phyloP scores from a whole-genome alignment of 2,329 filamentous ascomycete genomes.

The Ambrosiella xylebori region DNA sequence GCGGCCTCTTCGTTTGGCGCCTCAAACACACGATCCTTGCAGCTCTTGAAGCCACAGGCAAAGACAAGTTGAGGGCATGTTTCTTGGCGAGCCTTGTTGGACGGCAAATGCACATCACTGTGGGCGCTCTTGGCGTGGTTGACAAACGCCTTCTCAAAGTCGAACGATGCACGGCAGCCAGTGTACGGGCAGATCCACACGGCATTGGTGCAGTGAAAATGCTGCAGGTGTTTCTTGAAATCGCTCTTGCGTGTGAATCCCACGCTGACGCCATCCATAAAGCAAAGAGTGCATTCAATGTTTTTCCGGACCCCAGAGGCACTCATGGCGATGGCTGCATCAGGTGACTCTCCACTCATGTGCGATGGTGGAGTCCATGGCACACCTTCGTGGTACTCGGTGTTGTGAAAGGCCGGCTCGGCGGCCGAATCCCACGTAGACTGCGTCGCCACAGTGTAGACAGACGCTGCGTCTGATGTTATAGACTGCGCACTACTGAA shows the following conservation, averaged over 20 bases:
- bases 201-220: constrained; percentile 28
- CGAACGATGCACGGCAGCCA: constrained; percentile 26
- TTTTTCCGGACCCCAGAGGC: constrained; percentile 16
- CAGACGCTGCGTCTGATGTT: constrained; percentile 19
- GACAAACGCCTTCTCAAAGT: constrained; percentile 28
- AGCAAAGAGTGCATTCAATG: constrained; percentile 28
- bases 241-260: constrained; percentile 30
- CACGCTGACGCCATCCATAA: constrained; percentile 27
- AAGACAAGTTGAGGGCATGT: constrained; percentile 28
- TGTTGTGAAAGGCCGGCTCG: constrained; percentile 9
- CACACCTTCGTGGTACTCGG: constrained; percentile 6
- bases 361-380: constrained; percentile 11
- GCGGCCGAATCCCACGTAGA: constrained; percentile 13
- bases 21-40: constrained; percentile 28
- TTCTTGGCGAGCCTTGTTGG: constrained; percentile 25
- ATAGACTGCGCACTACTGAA: constrained; percentile 26
- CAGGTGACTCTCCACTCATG: constrained; percentile 10
- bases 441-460: constrained; percentile 10
- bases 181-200: constrained; percentile 27
- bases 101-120: constrained; percentile 25
- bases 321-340: constrained; percentile 6
- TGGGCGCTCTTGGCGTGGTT: constrained; percentile 28
- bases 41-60: constrained; percentile 26
- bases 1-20: constrained; percentile 23
- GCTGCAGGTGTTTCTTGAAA: constrained; percentile 32